These are phyloP conservation scores for Phalaenopsis equestris DNA, from an alignment of 106 monocot species.

Conservation along the genomic window DNA sequence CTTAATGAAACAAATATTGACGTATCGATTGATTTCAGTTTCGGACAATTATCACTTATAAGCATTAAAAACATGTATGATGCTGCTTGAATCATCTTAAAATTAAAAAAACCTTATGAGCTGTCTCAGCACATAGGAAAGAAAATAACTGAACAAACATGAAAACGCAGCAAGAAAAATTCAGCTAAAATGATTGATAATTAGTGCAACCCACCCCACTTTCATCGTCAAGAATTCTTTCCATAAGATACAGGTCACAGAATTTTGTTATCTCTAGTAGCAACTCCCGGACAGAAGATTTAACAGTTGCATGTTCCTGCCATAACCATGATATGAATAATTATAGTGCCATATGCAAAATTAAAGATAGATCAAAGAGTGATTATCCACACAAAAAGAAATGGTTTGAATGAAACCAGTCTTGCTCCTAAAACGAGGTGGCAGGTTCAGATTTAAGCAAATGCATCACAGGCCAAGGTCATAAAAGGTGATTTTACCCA, in stretches of 20 bases:
- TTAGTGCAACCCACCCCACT: conserved; percentile 32
- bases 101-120: background rate
- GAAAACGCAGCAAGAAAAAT: background rate
- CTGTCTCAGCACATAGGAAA: background rate
- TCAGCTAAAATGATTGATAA: background rate
- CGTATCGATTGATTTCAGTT: too few species aligned
- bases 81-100: background rate
- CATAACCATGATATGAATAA: background rate
- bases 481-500: conserved; percentile 12
- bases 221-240: conserved; percentile 60
- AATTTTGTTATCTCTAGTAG: conserved; percentile 52
- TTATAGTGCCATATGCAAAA: background rate
- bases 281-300: conserved; percentile 45
- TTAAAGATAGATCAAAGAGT: background rate
- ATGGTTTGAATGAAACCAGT: background rate
- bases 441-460: background rate
- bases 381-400: background rate
- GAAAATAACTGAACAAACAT: background rate
- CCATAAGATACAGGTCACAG: conserved; percentile 74
- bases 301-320: conserved; percentile 57
- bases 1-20: background rate
- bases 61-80: too few species aligned
- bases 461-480: background rate
- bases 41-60: too few species aligned
- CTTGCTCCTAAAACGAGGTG: background rate